A percentile compares a stretch with the other conserved stretches of the same genome.
Conservation (phyloP, 106 monocot species). For the Ottelia alismoides region DNA sequence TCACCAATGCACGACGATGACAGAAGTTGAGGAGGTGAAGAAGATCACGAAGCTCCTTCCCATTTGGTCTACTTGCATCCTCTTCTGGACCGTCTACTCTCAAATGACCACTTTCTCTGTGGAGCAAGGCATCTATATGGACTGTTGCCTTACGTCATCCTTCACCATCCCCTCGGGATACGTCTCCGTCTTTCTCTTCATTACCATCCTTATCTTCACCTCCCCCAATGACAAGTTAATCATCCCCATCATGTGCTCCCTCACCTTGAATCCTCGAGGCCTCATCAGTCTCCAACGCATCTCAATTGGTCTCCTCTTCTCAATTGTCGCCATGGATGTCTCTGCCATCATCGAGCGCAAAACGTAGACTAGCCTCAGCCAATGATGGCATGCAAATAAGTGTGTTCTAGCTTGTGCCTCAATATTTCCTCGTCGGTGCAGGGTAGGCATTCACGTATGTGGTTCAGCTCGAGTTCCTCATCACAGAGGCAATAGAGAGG, state of each 20-base stretch:
- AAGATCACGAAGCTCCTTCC: constrained; percentile 35
- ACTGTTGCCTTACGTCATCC: constrained; percentile 14
- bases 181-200: constrained; percentile 26
- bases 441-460: constrained; percentile 36
- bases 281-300: constrained; percentile 40
- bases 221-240: constrained; percentile 23
- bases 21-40: constrained; percentile 57
- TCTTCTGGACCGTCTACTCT: constrained; percentile 29
- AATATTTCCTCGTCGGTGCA: constrained; percentile 38
- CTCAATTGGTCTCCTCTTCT: constrained; percentile 32
- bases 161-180: constrained; percentile 26
- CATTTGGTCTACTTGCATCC: constrained; percentile 28
- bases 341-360: constrained; percentile 15
- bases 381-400: constrained; percentile 1
- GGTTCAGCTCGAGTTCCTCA: constrained; percentile 51
- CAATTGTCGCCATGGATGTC: constrained; percentile 14
- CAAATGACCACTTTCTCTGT: constrained; percentile 46
- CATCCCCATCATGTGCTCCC: constrained; percentile 18
- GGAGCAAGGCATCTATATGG: constrained; percentile 28
- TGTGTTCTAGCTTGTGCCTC: constrained; percentile 38
- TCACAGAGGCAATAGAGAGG: constrained; percentile 27
- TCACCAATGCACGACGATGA: too few species aligned
- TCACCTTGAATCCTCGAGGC: constrained; percentile 26
- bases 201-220: constrained; percentile 22
- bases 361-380: background rate